Evolutionary conservation across 2,329 filamentous ascomycete species (phyloP).

Genomic region (Pleochaeta shiraiana): DNA sequence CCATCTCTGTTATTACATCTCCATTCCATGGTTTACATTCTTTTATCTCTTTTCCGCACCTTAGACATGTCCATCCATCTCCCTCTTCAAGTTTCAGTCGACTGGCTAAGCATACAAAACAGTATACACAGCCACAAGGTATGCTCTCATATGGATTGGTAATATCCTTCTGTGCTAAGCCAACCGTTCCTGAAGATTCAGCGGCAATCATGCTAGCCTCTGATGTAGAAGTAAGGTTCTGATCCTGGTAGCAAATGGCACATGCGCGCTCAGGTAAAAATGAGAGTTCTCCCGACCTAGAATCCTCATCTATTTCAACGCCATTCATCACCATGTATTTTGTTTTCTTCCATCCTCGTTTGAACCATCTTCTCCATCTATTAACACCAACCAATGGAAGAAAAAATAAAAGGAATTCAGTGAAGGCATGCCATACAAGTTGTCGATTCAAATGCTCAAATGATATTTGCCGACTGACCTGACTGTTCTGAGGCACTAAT

Average conservation of each 20-base stretch:
- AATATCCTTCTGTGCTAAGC: constrained; percentile 76
- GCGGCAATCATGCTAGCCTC: constrained; percentile 63
- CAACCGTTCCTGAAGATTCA: constrained; percentile 49
- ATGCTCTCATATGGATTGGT: constrained; percentile 91
- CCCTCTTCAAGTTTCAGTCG: constrained; percentile 82
- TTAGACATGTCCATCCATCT: constrained; percentile 77
- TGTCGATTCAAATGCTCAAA: constrained; percentile 97
- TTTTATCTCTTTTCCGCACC: constrained; percentile 66
- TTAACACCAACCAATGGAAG: constrained; percentile 92
- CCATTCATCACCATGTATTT: constrained; percentile 37
- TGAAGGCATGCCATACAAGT: constrained; percentile 99
- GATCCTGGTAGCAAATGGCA: constrained; percentile 90
- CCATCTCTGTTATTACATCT: constrained; percentile 47
- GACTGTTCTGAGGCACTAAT: constrained; percentile 62
- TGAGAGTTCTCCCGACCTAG: constrained; percentile 48
- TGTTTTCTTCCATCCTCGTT: constrained; percentile 64
- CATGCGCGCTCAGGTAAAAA: constrained; percentile 89
- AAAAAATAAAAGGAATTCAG: constrained; percentile 92
- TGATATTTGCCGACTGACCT: constrained; percentile 76
- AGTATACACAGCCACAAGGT: constrained; percentile 82
- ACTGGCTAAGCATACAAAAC: constrained; percentile 86
- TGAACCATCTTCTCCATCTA: constrained; percentile 80
- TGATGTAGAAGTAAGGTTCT: constrained; percentile 48
- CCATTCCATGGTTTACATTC: constrained; percentile 83
- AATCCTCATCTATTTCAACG: constrained; percentile 27